Evolutionary conservation across 805 yeast species (phyloP).

Genomic region (Teunomyces gatunensis): DNA sequence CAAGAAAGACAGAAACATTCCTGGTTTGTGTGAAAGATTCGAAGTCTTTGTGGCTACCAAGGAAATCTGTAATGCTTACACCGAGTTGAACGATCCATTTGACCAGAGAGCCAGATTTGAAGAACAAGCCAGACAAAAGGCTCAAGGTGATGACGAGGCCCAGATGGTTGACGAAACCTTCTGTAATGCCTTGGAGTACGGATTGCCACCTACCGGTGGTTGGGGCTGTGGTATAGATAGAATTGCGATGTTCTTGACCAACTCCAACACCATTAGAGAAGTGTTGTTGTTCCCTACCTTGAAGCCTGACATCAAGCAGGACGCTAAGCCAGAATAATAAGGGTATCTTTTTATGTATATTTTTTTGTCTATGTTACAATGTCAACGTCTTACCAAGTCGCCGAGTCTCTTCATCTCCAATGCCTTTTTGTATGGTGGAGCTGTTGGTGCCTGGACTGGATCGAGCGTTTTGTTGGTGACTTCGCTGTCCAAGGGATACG

Average conservation of each 20-base stretch:
- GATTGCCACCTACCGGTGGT: conserved; percentile 99
- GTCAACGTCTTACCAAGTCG: conserved; percentile 14
- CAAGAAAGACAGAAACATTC: conserved; percentile 85
- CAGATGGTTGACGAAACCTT: conserved; percentile 94
- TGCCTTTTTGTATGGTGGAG: conserved; percentile 95
- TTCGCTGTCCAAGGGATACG: conserved; percentile 58
- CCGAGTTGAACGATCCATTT: conserved; percentile 98
- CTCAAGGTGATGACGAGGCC: conserved; percentile 98
- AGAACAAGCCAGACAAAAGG: conserved; percentile 98
- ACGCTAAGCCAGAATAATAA: conserved; percentile 30
- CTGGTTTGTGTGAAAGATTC: conserved; percentile 96
- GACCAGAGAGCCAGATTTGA: conserved; percentile 97
- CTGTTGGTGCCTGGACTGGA: conserved; percentile 94
- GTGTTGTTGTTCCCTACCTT: conserved; percentile 97
- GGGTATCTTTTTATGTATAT: background rate
- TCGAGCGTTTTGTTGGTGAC: conserved; percentile 48
- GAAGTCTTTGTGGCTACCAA: conserved; percentile 98
- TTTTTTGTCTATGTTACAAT: background rate
- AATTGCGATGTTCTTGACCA: conserved; percentile 95
- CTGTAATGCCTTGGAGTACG: conserved; percentile 97
- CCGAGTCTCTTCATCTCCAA: conserved; percentile 83
- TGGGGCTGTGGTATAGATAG: conserved; percentile 99
- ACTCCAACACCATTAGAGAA: conserved; percentile 96
- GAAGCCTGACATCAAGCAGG: conserved; percentile 73
- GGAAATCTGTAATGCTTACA: conserved; percentile 97